Conservation (phyloP, 148 eudicot genomes). For the Silene latifolia region DNA sequence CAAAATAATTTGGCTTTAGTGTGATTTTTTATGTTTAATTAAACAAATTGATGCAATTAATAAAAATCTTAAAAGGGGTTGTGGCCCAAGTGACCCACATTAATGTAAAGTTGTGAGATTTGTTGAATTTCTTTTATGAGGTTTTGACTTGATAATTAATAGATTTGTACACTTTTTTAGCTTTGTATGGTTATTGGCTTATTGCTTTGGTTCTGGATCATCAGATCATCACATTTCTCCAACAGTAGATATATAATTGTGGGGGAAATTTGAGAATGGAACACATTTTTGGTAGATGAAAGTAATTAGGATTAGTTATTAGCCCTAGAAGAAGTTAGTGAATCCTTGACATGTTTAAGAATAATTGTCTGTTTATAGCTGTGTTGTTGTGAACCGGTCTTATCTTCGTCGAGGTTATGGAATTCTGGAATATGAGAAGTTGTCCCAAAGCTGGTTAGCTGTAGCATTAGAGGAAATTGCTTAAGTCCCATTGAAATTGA, state of each 20-base stretch:
- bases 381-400: neutral
- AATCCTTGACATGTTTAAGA: neutral
- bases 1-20: neutral
- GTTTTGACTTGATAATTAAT: conserved; percentile 5
- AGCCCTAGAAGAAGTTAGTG: neutral
- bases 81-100: conserved; percentile 41
- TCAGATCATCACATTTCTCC: neutral
- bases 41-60: conserved; percentile 13
- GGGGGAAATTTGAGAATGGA: neutral
- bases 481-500: neutral
- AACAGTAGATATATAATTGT: neutral
- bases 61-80: conserved; percentile 12
- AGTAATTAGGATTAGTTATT: neutral
- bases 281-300: neutral
- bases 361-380: neutral
- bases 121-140: conserved; percentile 16
- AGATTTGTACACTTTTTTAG: conserved; percentile 21
- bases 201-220: neutral
- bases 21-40: conserved; percentile 9
- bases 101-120: conserved; percentile 28
- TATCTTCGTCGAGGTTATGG: no score
- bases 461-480: conserved; percentile 11
- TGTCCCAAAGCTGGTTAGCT: conserved; percentile 1
- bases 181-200: conserved; percentile 2
- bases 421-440: neutral